These are phyloP conservation scores for Eimeria maxima DNA, from an alignment of 169 alveolate species.

Conservation along the genomic window DNA sequence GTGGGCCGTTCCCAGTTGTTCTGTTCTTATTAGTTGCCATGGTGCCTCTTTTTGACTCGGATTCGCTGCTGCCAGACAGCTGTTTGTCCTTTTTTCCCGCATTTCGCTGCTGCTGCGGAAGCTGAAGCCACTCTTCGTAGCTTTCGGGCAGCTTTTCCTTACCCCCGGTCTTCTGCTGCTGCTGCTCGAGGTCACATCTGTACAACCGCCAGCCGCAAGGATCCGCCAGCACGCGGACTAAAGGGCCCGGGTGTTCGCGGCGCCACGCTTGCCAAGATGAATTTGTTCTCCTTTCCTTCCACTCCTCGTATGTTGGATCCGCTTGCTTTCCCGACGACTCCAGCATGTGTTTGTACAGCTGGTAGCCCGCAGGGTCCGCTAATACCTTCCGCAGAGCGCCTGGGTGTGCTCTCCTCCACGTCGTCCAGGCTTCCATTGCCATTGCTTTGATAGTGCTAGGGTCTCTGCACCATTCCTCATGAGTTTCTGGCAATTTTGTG, in stretches of 20 bases:
- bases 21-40: neutral
- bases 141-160: constrained; percentile 61
- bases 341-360: constrained; percentile 71
- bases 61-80: constrained; percentile 5
- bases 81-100: constrained; percentile 33
- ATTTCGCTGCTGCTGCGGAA: constrained; percentile 62
- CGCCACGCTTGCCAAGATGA: constrained; percentile 80
- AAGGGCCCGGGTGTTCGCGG: constrained; percentile 79
- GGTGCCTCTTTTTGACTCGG: constrained; percentile 18
- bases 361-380: constrained; percentile 78
- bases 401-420: constrained; percentile 73
- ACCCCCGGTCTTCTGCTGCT: constrained; percentile 68
- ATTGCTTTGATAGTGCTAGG: constrained; percentile 68
- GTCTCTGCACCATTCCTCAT: constrained; percentile 80
- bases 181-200: constrained; percentile 62
- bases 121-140: constrained; percentile 78
- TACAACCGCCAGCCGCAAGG: constrained; percentile 81
- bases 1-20: neutral
- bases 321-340: constrained; percentile 63
- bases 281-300: constrained; percentile 54
- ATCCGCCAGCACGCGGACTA: constrained; percentile 63
- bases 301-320: constrained; percentile 66
- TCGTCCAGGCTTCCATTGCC: constrained; percentile 82
- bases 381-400: constrained; percentile 77
- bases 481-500: constrained; percentile 65